Conservation (phyloP, 2,329 filamentous ascomycete genomes). For the Aspergillus caelatus region DNA sequence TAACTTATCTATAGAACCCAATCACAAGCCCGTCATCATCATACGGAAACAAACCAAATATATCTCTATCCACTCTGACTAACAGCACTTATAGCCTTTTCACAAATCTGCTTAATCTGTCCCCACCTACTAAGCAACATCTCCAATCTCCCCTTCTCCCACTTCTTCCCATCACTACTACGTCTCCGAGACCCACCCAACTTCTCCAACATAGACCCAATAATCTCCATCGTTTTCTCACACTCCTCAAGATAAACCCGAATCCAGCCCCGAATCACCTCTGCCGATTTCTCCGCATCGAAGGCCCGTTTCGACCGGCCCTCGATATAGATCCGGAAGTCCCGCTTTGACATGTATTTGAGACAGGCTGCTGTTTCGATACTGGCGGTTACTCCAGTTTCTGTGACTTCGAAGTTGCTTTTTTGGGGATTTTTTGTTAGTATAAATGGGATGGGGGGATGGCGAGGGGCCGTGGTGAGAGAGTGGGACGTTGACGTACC, state of each 20-base stretch:
- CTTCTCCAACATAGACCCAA: constrained; percentile 10
- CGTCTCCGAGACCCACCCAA: not conserved
- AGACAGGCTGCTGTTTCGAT: constrained; percentile 35
- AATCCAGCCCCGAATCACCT: constrained; percentile 31
- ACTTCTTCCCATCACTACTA: not conserved
- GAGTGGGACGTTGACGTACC: constrained; percentile 20
- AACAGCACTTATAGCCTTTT: constrained; percentile 18
- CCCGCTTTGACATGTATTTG: constrained; percentile 30
- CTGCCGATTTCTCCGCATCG: constrained; percentile 24
- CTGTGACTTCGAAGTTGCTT: constrained; percentile 37
- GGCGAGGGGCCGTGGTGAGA: not conserved
- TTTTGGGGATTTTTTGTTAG: not conserved
- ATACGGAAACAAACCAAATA: not conserved
- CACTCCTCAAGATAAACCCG: constrained; percentile 31
- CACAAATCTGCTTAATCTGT: constrained; percentile 34
- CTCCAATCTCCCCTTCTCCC: constrained; percentile 19
- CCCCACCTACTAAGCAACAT: constrained; percentile 33
- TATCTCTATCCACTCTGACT: not conserved
- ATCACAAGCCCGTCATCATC: not conserved
- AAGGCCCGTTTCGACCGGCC: constrained; percentile 24
- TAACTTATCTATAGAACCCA: not conserved
- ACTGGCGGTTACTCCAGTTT: constrained; percentile 28
- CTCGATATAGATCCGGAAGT: constrained; percentile 33
- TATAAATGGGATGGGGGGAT: not conserved
- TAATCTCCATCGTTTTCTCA: constrained; percentile 15